Evolutionary conservation across 345 rosid genomes (phyloP).

Genomic region (Mangifera indica): DNA sequence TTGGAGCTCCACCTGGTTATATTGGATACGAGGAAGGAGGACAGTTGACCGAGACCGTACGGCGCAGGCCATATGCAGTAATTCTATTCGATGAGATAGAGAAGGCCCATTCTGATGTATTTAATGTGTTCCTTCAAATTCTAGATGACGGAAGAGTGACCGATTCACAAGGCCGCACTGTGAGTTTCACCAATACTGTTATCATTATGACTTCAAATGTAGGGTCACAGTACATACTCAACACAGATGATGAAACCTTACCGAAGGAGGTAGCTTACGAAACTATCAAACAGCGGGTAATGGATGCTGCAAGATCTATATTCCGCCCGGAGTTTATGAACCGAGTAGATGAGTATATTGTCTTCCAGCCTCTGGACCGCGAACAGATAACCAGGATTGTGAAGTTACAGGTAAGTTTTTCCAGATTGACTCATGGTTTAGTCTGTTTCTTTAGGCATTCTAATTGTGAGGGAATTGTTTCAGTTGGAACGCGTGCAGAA

Average conservation of each 20-base stretch:
- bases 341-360: slow-evolving; percentile 95
- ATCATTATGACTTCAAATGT: slow-evolving; percentile 96
- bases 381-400: slow-evolving; percentile 81
- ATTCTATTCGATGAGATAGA: slow-evolving; percentile 98
- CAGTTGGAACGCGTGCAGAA: slow-evolving; percentile 93
- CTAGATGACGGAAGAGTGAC: slow-evolving; percentile 97
- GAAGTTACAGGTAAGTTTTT: slow-evolving; percentile 68
- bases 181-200: slow-evolving; percentile 89
- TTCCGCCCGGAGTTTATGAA: slow-evolving; percentile 99
- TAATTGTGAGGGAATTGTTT: slow-evolving; percentile 4
- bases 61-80: slow-evolving; percentile 92
- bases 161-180: slow-evolving; percentile 94
- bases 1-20: slow-evolving; percentile 99
- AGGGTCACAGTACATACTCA: slow-evolving; percentile 83
- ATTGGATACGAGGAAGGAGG: slow-evolving; percentile 99
- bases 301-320: slow-evolving; percentile 96
- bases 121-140: slow-evolving; percentile 94
- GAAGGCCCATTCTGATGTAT: slow-evolving; percentile 93
- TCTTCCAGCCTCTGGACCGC: slow-evolving; percentile 93
- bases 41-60: slow-evolving; percentile 85
- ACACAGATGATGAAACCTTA: slow-evolving; percentile 49
- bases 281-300: slow-evolving; percentile 73
- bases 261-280: slow-evolving; percentile 67
- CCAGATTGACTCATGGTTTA: neutral
- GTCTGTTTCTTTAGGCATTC: neutral